A percentile compares a stretch with the other conserved stretches of the same genome.
These are phyloP conservation scores for Diutina pseudorugosa DNA, from an alignment of 1,139 yeast species.

Conservation along the genomic window DNA sequence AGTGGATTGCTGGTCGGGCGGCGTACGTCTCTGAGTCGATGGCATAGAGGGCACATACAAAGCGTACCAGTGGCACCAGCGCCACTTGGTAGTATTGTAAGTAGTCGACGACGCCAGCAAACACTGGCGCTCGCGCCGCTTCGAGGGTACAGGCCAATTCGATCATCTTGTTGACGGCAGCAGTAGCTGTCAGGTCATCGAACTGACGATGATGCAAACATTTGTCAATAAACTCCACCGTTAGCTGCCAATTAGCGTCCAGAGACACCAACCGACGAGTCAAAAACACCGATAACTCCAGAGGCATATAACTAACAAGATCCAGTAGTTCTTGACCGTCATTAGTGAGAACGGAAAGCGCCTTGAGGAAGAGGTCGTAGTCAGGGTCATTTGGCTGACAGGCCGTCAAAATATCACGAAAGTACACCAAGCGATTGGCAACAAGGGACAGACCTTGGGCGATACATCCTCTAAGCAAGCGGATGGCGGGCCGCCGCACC, in stretches of 20 bases:
- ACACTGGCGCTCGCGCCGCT: background rate
- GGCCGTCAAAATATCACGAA: slow-evolving; percentile 42
- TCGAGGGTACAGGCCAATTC: background rate
- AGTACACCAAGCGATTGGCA: slow-evolving; percentile 36
- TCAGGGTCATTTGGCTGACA: slow-evolving; percentile 36
- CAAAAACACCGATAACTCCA: background rate
- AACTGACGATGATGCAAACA: background rate
- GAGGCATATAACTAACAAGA: slow-evolving; percentile 34
- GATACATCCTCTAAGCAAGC: slow-evolving; percentile 6
- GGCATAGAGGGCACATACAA: background rate
- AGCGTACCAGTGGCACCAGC: background rate
- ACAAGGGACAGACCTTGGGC: slow-evolving; percentile 6
- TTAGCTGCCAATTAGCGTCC: background rate
- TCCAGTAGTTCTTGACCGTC: slow-evolving; percentile 53
- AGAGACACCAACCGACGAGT: background rate
- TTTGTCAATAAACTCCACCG: background rate
- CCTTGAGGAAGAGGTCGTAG: slow-evolving; percentile 40
- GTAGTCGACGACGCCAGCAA: background rate
- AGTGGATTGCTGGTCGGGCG: background rate
- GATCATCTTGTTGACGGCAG: background rate
- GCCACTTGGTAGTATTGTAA: background rate
- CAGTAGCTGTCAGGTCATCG: background rate
- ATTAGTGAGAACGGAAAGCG: slow-evolving; percentile 41
- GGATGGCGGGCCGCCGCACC: slow-evolving; percentile 42
- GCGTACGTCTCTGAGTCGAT: background rate